Evolutionary conservation across 192 early-diverging fungal species (phyloP), one percentile per base, ranked within the genome.

Genomic region (Oehlia diaphana): DNA sequence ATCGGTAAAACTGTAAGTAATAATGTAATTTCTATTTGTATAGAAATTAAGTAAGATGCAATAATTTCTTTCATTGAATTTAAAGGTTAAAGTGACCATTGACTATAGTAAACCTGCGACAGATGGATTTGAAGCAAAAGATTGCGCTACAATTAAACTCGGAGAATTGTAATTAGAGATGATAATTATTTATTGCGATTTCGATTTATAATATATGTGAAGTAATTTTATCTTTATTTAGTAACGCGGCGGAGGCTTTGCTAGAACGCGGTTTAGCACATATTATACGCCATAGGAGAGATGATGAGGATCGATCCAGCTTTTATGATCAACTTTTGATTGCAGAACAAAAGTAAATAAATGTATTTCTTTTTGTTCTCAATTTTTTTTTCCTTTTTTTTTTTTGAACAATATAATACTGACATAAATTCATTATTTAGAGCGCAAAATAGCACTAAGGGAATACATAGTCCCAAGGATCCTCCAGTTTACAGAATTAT

Each of bases 61-160:
- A 12, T 37, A 37, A n/a, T 21, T 69, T 9, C 35, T 31, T 16
- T 73, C 31, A 9, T 74, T 49, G 28, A 13, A 35, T 8, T 37
- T 5, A 82, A 83, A 73, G 80, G 85, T 86, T 62, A 90, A 83
- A 47, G 85, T 90, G 26, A 83, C 80, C 2, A 89, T 96, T 68
- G 98, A 97, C 81, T 99, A 95, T 82, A 82, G 92, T 79, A 95
- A 97, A 79, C 95, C 96, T n/a, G 93, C 97, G 4, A 87, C 91
- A 53, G 96, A 94, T 64, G 88, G 88, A 31, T 97, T 91, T 85
- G 95, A 96, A 75, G 90, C 91, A 58, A 92, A 92, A 42, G 93
- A 96, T 69, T 98, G 96, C 82, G 98, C 92, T 31, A 96, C 96
- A 8, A 83, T 99, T 28, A 90, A 84, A 31, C 72, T 90, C 42